Evolutionary conservation across 1,139 yeast genomes (phyloP), one percentile per base, ranked within the genome.

Genomic region (Kurtzmaniella natalensis): DNA sequence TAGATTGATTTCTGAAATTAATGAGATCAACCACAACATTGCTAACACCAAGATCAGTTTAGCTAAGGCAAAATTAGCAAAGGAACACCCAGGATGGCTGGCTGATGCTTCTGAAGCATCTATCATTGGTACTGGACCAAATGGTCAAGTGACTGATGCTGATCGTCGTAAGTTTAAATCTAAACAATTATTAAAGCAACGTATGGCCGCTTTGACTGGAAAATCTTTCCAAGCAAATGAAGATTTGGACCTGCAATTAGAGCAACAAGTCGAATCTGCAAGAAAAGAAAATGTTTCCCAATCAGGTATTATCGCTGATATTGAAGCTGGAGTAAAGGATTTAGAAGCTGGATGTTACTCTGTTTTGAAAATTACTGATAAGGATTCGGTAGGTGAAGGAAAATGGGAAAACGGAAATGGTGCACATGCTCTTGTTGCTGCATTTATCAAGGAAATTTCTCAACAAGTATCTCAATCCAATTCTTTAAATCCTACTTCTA

Each of bases 191-290:
- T 66, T 89, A 44, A 81, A 80, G 44, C 83, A 89, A 29, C 71
- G 95, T 44, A 87, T 89, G 94, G 95, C 95, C 15, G 86, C 92
- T 7, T 68, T 92, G 45, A 88, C 96, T 0, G 97, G 96, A 1
- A 78, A 78, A 41, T 66, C 79, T 2, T 59, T 64, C 6, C 70
- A 67, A 17, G 67, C 72, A 3, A 64, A 70, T 33, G 59, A 70
- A 11, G 79, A 69, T 36, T 55, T 65, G 24, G 94, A 86, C 46
- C 56, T 65, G 13, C 67, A 70, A 42, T 66, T 81, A 42, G 72
- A 70, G 36, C 72, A 71, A 39, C 84, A 80, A 41, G 59, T 73
- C 19, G 72, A 71, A 19, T 64, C 64, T 25, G 75, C 84, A 16
- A 69, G 69, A 28, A 58, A 62, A 21, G 94, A 85, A 40, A 64